Evolutionary conservation across 345 rosid genomes (phyloP), one percentile per base, ranked within the genome.

Genomic region (Sonneratia alba): DNA sequence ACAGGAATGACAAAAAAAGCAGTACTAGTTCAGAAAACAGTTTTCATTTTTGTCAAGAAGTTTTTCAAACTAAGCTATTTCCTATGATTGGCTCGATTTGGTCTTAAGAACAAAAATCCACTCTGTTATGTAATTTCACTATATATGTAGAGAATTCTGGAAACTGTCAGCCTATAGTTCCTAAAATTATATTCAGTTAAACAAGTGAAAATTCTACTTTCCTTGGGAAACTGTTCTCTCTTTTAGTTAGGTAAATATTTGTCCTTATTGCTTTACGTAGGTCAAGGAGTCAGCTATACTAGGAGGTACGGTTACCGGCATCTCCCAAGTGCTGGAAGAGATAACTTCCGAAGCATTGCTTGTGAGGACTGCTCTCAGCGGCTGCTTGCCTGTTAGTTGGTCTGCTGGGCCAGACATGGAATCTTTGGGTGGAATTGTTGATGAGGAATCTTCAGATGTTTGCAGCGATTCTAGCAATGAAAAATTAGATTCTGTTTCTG

Each of bases 331-430:
- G 61, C 81, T 92, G 70, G 79, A 82, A 45, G 84, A 85, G 66
- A 89, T 89, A 56, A 77, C 89, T 73, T 73, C 79, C 0, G 98
- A 92, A 77, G 98, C 96, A 72, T 82, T 80, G 73, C 91, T 87
- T 73, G 78, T 96, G 79, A 96, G 87, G 87, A 92, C 91, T 68
- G 98, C 99, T 36, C 87, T 96, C 6, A 89, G 98, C 45, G 91
- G 91, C 83, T 85, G 91, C 72, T 82, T 92, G 56, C 99, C 98
- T 0, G 56, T 95, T 73, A 95, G 97, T 79, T 95, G 99, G 99
- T 87, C 92, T 1, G 96, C 90, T 53, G 96, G 85, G 76, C 78
- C 81, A 73, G 94, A 84, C 73, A 70, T 68, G 65, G 85, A 76
- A 70, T 75, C 88, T 56, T 38, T 72, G 68, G 72, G 72, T 67